Base-by-base conservation (phyloP, 2,329 filamentous ascomycete genomes). In the Calonectria pteridis region DNA sequence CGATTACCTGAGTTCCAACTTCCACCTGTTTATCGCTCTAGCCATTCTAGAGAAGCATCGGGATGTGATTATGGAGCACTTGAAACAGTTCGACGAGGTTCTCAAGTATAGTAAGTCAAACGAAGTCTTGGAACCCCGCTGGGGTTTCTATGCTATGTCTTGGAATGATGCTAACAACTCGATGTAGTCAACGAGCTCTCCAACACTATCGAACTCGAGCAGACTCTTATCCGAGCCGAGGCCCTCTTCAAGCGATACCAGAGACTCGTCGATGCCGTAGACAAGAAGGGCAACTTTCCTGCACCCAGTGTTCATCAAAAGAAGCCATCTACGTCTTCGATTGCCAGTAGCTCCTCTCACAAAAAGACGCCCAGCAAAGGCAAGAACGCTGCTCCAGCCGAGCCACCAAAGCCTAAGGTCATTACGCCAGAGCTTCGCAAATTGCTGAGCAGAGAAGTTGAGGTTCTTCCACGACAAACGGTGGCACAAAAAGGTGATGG, bases 1-100 rank as follows among this genome's bases (percentile, higher is more conserved):
- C 2, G 97, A 99, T 83, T 97, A 93, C 79, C 85, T 95, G 74
- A 96, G 91, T 81, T 94, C 94, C 79, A 95, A 94, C 82, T 99
- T 98, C 85, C 97, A 98, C 82, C 88, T 99, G 18, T 99, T 99
- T 82, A 89, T 99, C 75, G 97, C 97, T 0, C 86, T 99, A 51
- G 96, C 97, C 0, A 98, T 99, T 49, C 85, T 99, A 29, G 97
- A 99, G 84, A 98, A 97, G 85, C 97, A 98, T 81, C 89, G 96
- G n/a, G 94, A 96, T 81, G 94, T 98, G 16, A 98, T 99, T 75
- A 98, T 99, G 93, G 92, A 94, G 69, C 97, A 99, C 84, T 87
- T 99, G 31, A 91, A 95, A 82, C 94, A 96, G 79, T 99, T 99
- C 85, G 97, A 99, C 77, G 97, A 99, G 84, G 95, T 99, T 37